phyloP scores from a whole-genome alignment of 2,329 filamentous ascomycete species.

The Botrytis byssoidea region DNA sequence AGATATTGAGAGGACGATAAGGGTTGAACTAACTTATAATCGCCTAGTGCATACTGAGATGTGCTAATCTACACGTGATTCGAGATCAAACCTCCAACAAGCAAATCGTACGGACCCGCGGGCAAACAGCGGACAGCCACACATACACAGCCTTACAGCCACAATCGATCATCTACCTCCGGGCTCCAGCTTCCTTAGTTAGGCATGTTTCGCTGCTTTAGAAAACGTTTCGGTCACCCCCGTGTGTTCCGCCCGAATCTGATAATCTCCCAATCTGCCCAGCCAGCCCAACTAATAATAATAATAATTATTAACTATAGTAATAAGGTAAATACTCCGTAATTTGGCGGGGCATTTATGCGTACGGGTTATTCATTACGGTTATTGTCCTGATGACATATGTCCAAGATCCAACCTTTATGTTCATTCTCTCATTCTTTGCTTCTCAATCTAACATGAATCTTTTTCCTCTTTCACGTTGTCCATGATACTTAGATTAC shows the following conservation, averaged over 20 bases:
- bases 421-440: constrained; percentile 8
- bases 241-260: neutral
- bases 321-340: neutral
- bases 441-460: constrained; percentile 24
- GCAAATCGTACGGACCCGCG: too few species aligned
- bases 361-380: constrained; percentile 18
- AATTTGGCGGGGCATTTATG: constrained; percentile 22
- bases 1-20: neutral
- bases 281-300: constrained; percentile 6
- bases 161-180: neutral
- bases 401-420: constrained; percentile 5
- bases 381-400: constrained; percentile 15
- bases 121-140: neutral
- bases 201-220: constrained; percentile 6
- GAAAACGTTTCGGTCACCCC: neutral
- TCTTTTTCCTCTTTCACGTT: constrained; percentile 20
- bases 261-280: neutral
- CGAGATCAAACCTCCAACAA: neutral
- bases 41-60: neutral
- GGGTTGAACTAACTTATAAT: neutral
- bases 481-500: constrained; percentile 29
- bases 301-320: neutral
- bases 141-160: neutral
- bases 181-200: too few species aligned
- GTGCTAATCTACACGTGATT: neutral